Evolutionary conservation across 306 rosid species (phyloP).

Genomic region (Gleditsia sinensis): DNA sequence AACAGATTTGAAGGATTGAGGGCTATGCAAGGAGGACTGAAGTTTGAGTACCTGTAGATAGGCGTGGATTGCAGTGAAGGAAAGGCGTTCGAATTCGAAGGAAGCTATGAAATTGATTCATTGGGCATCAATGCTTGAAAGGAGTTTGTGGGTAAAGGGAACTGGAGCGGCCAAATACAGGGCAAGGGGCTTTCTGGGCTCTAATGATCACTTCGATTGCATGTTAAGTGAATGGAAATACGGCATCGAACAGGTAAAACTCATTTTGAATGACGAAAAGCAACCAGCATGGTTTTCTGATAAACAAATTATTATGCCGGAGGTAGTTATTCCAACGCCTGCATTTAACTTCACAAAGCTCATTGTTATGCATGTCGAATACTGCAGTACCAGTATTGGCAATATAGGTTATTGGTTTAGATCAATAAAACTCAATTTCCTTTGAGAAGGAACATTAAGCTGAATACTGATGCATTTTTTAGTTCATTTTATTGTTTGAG

Average conservation of each 20-base stretch:
- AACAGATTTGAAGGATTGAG: slow-evolving; percentile 49
- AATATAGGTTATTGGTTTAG: not conserved
- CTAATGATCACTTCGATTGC: slow-evolving; percentile 33
- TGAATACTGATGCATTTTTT: not conserved
- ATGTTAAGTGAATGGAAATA: slow-evolving; percentile 34
- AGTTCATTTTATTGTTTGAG: slow-evolving; percentile 15
- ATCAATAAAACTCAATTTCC: slow-evolving; percentile 24
- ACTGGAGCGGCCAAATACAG: slow-evolving; percentile 40
- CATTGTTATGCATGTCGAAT: not conserved
- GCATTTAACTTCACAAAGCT: not conserved
- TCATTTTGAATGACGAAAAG: slow-evolving; percentile 1
- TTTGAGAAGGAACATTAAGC: not conserved
- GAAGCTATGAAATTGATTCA: slow-evolving; percentile 47
- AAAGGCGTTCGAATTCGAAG: slow-evolving; percentile 37
- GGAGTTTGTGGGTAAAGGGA: slow-evolving; percentile 23
- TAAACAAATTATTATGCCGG: not conserved
- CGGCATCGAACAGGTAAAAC: not conserved
- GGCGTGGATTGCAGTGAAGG: slow-evolving; percentile 55
- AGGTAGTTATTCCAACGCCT: slow-evolving; percentile 27
- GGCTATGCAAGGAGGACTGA: too few species aligned
- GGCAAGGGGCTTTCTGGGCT: slow-evolving; percentile 56
- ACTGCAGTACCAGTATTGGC: not conserved
- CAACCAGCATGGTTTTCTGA: not conserved
- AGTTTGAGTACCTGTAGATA: slow-evolving; percentile 60
- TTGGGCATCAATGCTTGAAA: slow-evolving; percentile 46